Evolutionary conservation across 495 filamentous ascomycete genomes (phyloP), one percentile per base, ranked within the genome.

Genomic region (Apodospora peruviana): DNA sequence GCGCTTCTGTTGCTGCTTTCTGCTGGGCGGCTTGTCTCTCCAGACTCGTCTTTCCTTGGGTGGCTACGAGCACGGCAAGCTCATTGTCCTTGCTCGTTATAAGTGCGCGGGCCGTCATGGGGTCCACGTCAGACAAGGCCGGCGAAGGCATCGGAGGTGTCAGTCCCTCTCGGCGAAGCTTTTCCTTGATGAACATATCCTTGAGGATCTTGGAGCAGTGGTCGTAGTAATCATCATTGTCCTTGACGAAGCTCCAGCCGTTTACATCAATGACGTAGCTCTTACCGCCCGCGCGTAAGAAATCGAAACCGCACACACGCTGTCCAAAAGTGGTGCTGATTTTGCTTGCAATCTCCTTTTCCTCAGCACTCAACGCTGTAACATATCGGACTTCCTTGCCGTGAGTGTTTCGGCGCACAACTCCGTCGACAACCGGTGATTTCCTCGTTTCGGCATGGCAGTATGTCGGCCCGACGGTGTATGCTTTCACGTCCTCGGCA

Each of bases 211-310:
- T 81, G 12, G 93, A 83, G 55, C 85, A 91, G 58, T 87, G 87
- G 59, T 97, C 88, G 58, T 99, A 99, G 58, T 99, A 99, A 40
- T 94, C 90, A 39, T 96, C 90, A 60, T 99, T 99, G 67, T 99
- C 93, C 67, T 99, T 99, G 60, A 99, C 93, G 61, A 99, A 99
- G 59, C 91, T 96, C 93, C 93, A 99, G 16, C 93, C 93, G 65
- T 99, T 99, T 51, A 99, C 94, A 61, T 99, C 93, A 52, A 99
- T 97, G 12, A 99, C 93, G 68, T 88, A 97, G 65, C 91, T 97
- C 67, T 85, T 89, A 14, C 88, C 87, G 21, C 79, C 83, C 2
- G 88, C 86, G 16, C 93, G 84, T 45, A 99, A 78, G 58, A 99
- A 78, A 63, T 99, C 93, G 61, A 99, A 99, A 3, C 93, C 93